These are phyloP conservation scores for Schizothecium vesticola DNA, from an alignment of 495 filamentous ascomycete species.

Conservation along the genomic window DNA sequence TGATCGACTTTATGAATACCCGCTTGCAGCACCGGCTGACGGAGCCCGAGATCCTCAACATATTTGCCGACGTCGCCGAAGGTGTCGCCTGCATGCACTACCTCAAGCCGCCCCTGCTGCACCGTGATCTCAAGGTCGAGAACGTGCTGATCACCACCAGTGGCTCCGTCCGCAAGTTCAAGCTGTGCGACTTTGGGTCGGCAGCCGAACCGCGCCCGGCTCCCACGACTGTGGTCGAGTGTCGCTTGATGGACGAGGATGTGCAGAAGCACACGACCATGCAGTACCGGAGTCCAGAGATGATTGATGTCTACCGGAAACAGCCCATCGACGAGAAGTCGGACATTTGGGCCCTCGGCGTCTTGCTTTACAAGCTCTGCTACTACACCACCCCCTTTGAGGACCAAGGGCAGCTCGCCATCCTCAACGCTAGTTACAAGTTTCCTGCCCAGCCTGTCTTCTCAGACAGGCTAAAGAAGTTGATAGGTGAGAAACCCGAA, in stretches of 20 bases:
- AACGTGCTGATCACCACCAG: slow-evolving; percentile 84
- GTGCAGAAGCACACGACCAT: slow-evolving; percentile 95
- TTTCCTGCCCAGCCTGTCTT: slow-evolving; percentile 84
- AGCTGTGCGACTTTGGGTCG: slow-evolving; percentile 97
- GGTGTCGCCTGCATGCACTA: slow-evolving; percentile 99
- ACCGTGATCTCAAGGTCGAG: slow-evolving; percentile 95
- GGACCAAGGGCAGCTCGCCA: slow-evolving; percentile 96
- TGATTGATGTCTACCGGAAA: slow-evolving; percentile 96
- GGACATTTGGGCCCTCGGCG: slow-evolving; percentile 96
- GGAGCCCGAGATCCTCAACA: slow-evolving; percentile 94
- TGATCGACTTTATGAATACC: slow-evolving; percentile 99
- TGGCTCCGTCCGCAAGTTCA: slow-evolving; percentile 62
- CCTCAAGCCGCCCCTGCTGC: slow-evolving; percentile 85
- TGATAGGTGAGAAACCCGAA: slow-evolving; percentile 65
- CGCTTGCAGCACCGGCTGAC: slow-evolving; percentile 92
- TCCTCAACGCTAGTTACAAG: slow-evolving; percentile 92
- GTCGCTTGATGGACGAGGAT: slow-evolving; percentile 88
- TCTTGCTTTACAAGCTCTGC: slow-evolving; percentile 94
- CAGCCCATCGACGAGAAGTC: slow-evolving; percentile 98
- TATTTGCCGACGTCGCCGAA: slow-evolving; percentile 91
- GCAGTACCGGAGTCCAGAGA: slow-evolving; percentile 96
- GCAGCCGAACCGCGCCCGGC: slow-evolving; percentile 78
- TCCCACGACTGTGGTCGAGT: slow-evolving; percentile 78
- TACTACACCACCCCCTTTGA: slow-evolving; percentile 99
- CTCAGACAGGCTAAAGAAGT: slow-evolving; percentile 81